Conservation (phyloP, 164 flowering plant genomes). For the Tetracentron sinense region DNA sequence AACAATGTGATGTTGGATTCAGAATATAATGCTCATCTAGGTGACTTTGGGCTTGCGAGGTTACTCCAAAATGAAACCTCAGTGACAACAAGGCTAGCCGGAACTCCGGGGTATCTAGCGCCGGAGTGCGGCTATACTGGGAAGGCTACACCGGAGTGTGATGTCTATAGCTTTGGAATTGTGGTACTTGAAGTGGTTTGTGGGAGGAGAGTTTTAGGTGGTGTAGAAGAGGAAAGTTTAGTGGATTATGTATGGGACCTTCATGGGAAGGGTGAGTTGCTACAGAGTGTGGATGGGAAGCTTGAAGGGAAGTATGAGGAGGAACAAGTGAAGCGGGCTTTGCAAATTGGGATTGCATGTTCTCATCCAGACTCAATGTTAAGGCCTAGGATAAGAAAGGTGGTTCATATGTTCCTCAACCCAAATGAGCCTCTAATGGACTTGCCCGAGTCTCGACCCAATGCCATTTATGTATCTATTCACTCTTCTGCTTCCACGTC, state of each 20-base stretch:
- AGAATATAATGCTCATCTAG: constrained; percentile 35
- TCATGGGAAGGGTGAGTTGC: constrained; percentile 21
- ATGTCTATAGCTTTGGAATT: constrained; percentile 43
- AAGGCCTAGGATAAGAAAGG: constrained; percentile 40
- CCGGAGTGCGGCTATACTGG: constrained; percentile 38
- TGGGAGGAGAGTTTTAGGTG: constrained; percentile 15
- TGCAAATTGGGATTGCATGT: constrained; percentile 34
- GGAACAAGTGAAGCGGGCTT: constrained; percentile 29
- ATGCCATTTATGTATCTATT: constrained; percentile 27
- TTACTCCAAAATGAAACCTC: constrained; percentile 27
- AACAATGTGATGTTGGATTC: constrained; percentile 46
- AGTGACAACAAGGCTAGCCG: constrained; percentile 37
- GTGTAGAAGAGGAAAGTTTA: constrained; percentile 27
- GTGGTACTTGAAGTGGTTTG: constrained; percentile 40
- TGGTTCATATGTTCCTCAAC: constrained; percentile 42
- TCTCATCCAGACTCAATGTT: constrained; percentile 32
- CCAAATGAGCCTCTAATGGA: constrained; percentile 42
- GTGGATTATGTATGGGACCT: constrained; percentile 36
- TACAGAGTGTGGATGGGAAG: constrained; percentile 27
- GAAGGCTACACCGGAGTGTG: constrained; percentile 33
- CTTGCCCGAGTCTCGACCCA: constrained; percentile 34
- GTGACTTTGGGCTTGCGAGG: constrained; percentile 49
- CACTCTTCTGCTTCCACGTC: constrained; percentile 14
- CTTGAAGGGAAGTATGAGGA: constrained; percentile 23
- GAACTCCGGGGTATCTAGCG: constrained; percentile 44